Percentiles rank a stretch among this genome's conserved stretches.
phyloP scores from a whole-genome alignment of 1,284 basidiomycete genomes.

The Trichosporon sp. region DNA sequence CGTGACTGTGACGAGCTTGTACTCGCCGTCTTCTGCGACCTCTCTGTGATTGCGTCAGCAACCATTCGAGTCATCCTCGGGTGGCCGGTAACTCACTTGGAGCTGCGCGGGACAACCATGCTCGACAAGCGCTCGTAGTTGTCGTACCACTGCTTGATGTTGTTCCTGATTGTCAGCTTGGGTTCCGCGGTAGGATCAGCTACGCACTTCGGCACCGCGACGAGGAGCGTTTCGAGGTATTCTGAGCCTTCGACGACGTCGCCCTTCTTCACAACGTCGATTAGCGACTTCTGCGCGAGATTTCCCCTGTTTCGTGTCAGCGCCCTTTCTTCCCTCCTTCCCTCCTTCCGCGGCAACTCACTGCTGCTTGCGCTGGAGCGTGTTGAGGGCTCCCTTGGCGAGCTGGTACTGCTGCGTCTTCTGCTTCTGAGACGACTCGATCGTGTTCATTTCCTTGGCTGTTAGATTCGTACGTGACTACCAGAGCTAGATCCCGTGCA shows the following conservation, averaged over 20 bases:
- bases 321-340: slow-evolving; percentile 20
- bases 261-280: slow-evolving; percentile 80
- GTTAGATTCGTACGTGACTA: neutral
- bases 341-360: slow-evolving; percentile 56
- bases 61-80: neutral
- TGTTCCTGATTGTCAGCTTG: slow-evolving; percentile 62
- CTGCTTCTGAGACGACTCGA: slow-evolving; percentile 84
- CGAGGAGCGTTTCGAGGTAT: slow-evolving; percentile 87
- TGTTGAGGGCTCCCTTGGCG: slow-evolving; percentile 88
- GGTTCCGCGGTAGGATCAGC: neutral
- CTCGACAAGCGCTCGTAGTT: slow-evolving; percentile 84
- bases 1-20: slow-evolving; percentile 80
- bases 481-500: neutral
- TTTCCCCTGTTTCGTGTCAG: slow-evolving; percentile 71
- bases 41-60: slow-evolving; percentile 49
- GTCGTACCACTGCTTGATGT: slow-evolving; percentile 81
- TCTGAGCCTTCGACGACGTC: slow-evolving; percentile 80
- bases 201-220: slow-evolving; percentile 87
- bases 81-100: slow-evolving; percentile 63
- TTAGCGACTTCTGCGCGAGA: slow-evolving; percentile 82
- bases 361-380: slow-evolving; percentile 93
- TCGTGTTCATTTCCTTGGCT: slow-evolving; percentile 78
- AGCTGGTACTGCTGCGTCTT: slow-evolving; percentile 91
- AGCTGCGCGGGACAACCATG: slow-evolving; percentile 96
- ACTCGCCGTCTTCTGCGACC: slow-evolving; percentile 86